phyloP scores from a whole-genome alignment of 2,329 filamentous ascomycete species.

The Hypoxylon sp. region DNA sequence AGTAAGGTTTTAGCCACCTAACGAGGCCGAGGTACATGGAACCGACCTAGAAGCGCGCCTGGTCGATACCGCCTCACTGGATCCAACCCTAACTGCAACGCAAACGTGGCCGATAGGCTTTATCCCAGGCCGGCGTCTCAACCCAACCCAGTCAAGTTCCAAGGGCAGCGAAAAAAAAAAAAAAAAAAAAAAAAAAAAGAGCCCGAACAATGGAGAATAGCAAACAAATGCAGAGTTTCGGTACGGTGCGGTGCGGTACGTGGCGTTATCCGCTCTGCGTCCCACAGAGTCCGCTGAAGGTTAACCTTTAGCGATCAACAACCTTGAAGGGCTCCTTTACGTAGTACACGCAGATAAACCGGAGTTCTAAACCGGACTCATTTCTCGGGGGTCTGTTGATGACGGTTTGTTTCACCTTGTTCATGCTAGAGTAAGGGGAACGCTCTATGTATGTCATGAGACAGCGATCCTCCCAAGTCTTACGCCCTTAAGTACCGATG shows the following conservation, averaged over 20 bases:
- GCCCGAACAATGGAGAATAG: slow-evolving; percentile 36
- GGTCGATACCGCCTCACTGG: slow-evolving; percentile 27
- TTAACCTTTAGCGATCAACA: slow-evolving; percentile 31
- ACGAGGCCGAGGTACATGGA: slow-evolving; percentile 25
- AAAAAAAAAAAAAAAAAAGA: slow-evolving; percentile 17
- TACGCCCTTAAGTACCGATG: neutral
- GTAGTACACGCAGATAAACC: slow-evolving; percentile 25
- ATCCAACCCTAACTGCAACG: slow-evolving; percentile 17
- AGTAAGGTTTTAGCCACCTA: slow-evolving; percentile 29
- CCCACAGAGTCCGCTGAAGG: slow-evolving; percentile 36
- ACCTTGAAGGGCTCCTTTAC: slow-evolving; percentile 10
- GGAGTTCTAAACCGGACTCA: slow-evolving; percentile 17
- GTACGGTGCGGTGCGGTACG: slow-evolving; percentile 50
- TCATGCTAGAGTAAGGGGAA: slow-evolving; percentile 18
- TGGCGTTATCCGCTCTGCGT: slow-evolving; percentile 47
- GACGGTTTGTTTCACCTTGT: slow-evolving; percentile 20
- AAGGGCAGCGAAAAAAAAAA: slow-evolving; percentile 1
- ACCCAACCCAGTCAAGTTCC: slow-evolving; percentile 17
- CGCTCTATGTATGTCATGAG: slow-evolving; percentile 4
- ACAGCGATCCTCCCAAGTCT: slow-evolving; percentile 14
- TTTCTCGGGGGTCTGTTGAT: slow-evolving; percentile 3
- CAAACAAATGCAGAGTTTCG: slow-evolving; percentile 40
- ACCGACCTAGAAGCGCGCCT: slow-evolving; percentile 6
- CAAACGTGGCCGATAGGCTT: slow-evolving; percentile 19
- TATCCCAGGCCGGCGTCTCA: slow-evolving; percentile 15